Conservation (phyloP, 1,284 basidiomycete species). For the Sphaerobolus stellatus region DNA sequence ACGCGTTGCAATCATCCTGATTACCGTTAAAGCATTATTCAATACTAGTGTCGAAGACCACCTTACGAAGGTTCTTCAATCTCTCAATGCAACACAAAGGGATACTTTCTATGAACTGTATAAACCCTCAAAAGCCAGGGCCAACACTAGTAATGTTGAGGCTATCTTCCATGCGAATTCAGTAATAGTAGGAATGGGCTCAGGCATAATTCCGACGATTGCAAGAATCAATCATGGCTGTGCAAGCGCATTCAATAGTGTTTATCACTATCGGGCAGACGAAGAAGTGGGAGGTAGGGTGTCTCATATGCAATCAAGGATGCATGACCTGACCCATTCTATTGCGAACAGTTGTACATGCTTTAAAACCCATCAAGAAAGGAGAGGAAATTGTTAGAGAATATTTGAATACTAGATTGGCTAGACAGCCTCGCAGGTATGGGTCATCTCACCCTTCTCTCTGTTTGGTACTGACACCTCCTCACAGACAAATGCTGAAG, state of each 20-base stretch:
- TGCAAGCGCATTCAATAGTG: slow-evolving; percentile 59
- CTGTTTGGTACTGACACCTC: background rate
- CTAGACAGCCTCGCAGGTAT: slow-evolving; percentile 35
- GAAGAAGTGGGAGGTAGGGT: slow-evolving; percentile 13
- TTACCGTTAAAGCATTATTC: slow-evolving; percentile 3
- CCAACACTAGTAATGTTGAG: slow-evolving; percentile 23
- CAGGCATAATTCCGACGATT: slow-evolving; percentile 60
- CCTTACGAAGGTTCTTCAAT: slow-evolving; percentile 6
- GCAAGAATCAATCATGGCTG: slow-evolving; percentile 66
- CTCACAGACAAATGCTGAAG: slow-evolving; percentile 45
- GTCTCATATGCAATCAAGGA: background rate
- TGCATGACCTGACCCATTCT: slow-evolving; percentile 33
- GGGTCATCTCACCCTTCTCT: background rate
- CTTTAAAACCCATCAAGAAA: slow-evolving; percentile 48
- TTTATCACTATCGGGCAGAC: slow-evolving; percentile 46
- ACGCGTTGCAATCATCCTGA: background rate
- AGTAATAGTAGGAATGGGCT: slow-evolving; percentile 46
- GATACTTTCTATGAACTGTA: slow-evolving; percentile 5
- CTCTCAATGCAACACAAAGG: slow-evolving; percentile 11
- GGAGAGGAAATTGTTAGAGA: slow-evolving; percentile 63
- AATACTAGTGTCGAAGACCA: slow-evolving; percentile 12
- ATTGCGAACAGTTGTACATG: slow-evolving; percentile 55
- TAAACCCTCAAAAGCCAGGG: background rate
- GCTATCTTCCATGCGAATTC: slow-evolving; percentile 67
- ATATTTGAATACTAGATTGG: slow-evolving; percentile 51